phyloP scores from a whole-genome alignment of 2,329 filamentous ascomycete genomes.

The Ascocoryne sarcoides region DNA sequence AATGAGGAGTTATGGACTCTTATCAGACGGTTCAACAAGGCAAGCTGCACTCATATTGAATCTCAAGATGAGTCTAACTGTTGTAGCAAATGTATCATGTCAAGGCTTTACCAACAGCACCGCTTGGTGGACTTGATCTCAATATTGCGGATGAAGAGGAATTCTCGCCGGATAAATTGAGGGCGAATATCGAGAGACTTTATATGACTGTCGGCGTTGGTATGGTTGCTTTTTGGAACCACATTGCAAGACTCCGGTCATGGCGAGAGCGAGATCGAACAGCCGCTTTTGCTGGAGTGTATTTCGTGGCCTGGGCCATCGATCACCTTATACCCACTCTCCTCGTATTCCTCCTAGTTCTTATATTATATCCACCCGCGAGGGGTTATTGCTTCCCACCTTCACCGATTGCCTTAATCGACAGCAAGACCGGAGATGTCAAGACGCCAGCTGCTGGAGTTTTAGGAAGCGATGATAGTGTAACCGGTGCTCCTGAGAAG shows the following conservation, averaged over 20 bases:
- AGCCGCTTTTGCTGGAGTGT: constrained; percentile 48
- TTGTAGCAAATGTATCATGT: constrained; percentile 23
- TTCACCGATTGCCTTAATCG: constrained; percentile 65
- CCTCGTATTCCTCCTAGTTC: constrained; percentile 47
- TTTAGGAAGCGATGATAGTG: constrained; percentile 65
- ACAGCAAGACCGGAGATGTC: constrained; percentile 60
- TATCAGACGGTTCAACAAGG: constrained; percentile 20
- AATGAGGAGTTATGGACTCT: constrained; percentile 57
- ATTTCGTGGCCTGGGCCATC: constrained; percentile 58
- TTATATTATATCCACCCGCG: constrained; percentile 57
- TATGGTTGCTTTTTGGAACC: constrained; percentile 58
- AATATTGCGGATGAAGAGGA: constrained; percentile 77
- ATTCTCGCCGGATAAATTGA: constrained; percentile 75
- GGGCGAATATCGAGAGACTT: constrained; percentile 67
- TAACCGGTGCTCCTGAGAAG: constrained; percentile 75
- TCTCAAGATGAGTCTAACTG: constrained; percentile 28
- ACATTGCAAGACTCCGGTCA: constrained; percentile 66
- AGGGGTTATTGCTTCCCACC: constrained; percentile 64
- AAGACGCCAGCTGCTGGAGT: constrained; percentile 71
- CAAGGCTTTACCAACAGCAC: constrained; percentile 29
- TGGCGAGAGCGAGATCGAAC: constrained; percentile 70
- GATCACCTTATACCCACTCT: constrained; percentile 61
- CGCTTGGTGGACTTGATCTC: constrained; percentile 62
- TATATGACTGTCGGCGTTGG: constrained; percentile 73
- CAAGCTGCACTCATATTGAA: neutral